A percentile compares a stretch with the other conserved stretches of the same genome.
These are phyloP conservation scores for Penicillium egyptiacum DNA, from an alignment of 495 filamentous ascomycete species.

Conservation along the genomic window DNA sequence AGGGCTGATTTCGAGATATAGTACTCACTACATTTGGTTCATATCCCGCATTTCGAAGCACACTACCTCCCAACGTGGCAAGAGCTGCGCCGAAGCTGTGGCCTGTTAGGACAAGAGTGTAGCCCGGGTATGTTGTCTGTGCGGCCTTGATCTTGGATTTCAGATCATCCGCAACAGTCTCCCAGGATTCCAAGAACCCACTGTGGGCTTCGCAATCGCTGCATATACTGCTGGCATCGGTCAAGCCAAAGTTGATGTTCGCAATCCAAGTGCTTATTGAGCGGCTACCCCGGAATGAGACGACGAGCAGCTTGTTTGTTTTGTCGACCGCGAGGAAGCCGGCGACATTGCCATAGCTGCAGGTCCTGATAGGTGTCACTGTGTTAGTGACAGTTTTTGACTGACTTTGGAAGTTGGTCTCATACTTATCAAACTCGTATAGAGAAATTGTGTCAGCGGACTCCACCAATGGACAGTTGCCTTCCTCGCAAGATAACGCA, in stretches of 20 bases:
- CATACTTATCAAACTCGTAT: conserved; percentile 61
- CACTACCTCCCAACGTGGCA: conserved; percentile 58
- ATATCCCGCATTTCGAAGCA: conserved; percentile 53
- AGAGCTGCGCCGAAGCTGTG: conserved; percentile 71
- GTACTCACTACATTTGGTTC: conserved; percentile 34
- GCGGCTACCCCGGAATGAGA: conserved; percentile 67
- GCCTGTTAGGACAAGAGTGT: conserved; percentile 59
- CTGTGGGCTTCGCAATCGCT: conserved; percentile 49
- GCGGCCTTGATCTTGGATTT: conserved; percentile 38
- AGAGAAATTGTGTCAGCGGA: conserved; percentile 54
- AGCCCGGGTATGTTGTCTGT: conserved; percentile 43
- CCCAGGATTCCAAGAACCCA: conserved; percentile 60
- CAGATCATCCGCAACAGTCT: conserved; percentile 44
- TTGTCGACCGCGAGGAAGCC: conserved; percentile 70
- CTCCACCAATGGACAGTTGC: conserved; percentile 62
- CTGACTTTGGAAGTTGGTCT: neutral
- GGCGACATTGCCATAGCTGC: conserved; percentile 56
- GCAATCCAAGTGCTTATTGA: conserved; percentile 67
- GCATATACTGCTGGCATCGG: conserved; percentile 36
- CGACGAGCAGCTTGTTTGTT: conserved; percentile 60
- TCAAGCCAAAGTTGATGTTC: conserved; percentile 50
- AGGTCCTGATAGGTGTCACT: conserved; percentile 37
- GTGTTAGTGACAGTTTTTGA: conserved; percentile 1
- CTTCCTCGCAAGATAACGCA: conserved; percentile 54
- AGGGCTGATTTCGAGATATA: neutral